phyloP scores from a whole-genome alignment of 345 rosid genomes.

The Nephelium lappaceum region DNA sequence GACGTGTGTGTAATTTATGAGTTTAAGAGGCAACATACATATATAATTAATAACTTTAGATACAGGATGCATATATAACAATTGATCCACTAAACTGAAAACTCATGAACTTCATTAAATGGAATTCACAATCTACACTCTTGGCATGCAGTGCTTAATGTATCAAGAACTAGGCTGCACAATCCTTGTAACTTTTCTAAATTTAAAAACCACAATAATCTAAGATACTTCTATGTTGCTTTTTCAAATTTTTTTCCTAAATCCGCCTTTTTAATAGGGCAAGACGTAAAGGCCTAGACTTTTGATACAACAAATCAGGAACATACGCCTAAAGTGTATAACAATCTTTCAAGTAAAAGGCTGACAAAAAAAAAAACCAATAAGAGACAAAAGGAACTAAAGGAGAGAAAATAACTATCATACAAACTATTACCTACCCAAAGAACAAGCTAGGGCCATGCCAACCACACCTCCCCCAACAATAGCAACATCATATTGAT shows the following conservation, averaged over 20 bases:
- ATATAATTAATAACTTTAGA: neutral
- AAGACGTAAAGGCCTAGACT: neutral
- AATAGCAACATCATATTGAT: conserved; percentile 78
- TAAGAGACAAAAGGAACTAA: neutral
- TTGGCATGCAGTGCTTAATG: neutral
- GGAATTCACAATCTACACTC: neutral
- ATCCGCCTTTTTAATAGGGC: neutral
- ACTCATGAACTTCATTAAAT: neutral
- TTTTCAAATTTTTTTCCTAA: neutral
- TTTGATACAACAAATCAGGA: neutral
- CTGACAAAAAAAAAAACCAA: neutral
- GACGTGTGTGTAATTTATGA: neutral
- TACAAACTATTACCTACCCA: conserved; percentile 48
- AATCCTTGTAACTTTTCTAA: neutral
- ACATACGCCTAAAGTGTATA: neutral
- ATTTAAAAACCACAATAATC: neutral
- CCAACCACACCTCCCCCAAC: conserved; percentile 99
- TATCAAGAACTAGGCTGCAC: neutral
- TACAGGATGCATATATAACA: neutral
- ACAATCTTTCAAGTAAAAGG: neutral
- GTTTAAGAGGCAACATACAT: neutral
- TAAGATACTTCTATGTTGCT: neutral
- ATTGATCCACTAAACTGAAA: neutral
- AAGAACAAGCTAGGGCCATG: conserved; percentile 90
- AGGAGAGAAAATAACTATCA: neutral